Evolutionary conservation across 768 basidiomycete species (phyloP).

Genomic region (Collybia nuda): DNA sequence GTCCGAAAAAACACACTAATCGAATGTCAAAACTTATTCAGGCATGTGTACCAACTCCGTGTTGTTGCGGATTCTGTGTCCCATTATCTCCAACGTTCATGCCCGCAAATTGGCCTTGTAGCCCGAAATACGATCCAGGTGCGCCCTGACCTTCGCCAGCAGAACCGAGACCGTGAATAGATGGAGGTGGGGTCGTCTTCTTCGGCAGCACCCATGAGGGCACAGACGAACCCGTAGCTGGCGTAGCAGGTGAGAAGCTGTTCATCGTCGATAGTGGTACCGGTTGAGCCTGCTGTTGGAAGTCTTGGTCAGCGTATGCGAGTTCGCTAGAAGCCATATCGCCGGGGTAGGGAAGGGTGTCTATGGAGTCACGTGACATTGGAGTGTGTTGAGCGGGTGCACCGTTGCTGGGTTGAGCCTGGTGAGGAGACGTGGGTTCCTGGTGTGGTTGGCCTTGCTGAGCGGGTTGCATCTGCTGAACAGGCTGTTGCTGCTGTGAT

Average conservation of each 20-base stretch:
- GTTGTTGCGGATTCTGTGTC: no score
- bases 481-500: conserved; percentile 14
- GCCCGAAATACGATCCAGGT: conserved; percentile 11
- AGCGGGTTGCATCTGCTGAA: conserved; percentile 11
- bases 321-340: conserved; percentile 5
- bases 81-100: conserved; percentile 20
- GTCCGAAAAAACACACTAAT: background rate
- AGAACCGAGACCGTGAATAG: background rate
- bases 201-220: conserved; percentile 50
- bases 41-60: no score
- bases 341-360: conserved; percentile 18
- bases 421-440: no score
- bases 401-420: conserved; percentile 1
- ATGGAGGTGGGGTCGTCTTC: conserved; percentile 22
- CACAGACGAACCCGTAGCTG: conserved; percentile 15
- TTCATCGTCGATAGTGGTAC: conserved; percentile 3
- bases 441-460: background rate
- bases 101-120: conserved; percentile 25
- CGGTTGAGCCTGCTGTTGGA: conserved; percentile 8
- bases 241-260: conserved; percentile 9
- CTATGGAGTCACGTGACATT: background rate
- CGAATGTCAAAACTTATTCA: background rate
- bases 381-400: conserved; percentile 5
- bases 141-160: background rate
- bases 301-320: conserved; percentile 7